Conservation (phyloP, 2,329 filamentous ascomycete species). For the Hypoxylon sp. region DNA sequence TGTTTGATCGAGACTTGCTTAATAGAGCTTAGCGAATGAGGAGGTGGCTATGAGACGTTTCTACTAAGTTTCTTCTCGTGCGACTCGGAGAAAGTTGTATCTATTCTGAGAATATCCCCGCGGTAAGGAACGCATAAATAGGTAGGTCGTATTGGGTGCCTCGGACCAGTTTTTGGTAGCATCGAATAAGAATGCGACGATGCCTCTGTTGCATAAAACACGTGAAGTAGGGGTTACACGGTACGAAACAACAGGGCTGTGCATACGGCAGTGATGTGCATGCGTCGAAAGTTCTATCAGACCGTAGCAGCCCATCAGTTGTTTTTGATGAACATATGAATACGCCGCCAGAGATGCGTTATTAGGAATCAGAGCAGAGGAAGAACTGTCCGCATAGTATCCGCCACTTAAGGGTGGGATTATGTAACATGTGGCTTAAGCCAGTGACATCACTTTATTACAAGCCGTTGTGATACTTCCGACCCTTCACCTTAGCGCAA, state of each 20-base stretch:
- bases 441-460: constrained; percentile 9
- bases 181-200: constrained; percentile 10
- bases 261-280: constrained; percentile 14
- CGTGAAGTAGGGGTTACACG: constrained; percentile 19
- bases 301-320: constrained; percentile 4
- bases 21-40: constrained; percentile 6
- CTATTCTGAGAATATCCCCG: constrained; percentile 25
- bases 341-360: background rate
- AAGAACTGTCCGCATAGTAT: background rate
- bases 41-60: constrained; percentile 19
- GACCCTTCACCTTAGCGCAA: background rate
- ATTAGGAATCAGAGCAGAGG: constrained; percentile 2
- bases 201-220: constrained; percentile 18
- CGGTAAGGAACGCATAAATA: constrained; percentile 10
- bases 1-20: constrained; percentile 17
- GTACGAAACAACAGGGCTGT: constrained; percentile 20
- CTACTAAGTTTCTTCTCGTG: constrained; percentile 15
- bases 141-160: constrained; percentile 14
- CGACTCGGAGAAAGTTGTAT: constrained; percentile 4
- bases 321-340: background rate
- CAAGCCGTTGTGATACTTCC: constrained; percentile 2
- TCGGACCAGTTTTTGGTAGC: constrained; percentile 2
- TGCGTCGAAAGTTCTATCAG: constrained; percentile 6
- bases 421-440: constrained; percentile 1
- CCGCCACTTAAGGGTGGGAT: background rate